Evolutionary conservation across 1,284 basidiomycete species (phyloP).

Genomic region (Ceratobasidium theobromae): DNA sequence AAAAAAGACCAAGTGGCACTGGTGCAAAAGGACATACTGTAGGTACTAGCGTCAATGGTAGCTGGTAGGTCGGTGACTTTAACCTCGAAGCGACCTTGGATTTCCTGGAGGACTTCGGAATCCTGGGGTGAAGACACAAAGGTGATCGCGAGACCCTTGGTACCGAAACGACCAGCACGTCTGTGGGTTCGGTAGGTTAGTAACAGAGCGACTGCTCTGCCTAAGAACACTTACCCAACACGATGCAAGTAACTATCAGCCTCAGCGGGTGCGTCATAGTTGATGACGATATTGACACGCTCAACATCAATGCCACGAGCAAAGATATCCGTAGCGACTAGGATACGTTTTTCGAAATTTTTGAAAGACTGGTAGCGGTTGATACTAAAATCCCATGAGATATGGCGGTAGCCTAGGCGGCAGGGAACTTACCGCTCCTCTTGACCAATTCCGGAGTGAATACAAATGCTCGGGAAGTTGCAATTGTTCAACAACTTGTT

Average conservation of each 20-base stretch:
- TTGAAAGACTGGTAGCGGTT: constrained; percentile 99
- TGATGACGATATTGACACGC: constrained; percentile 95
- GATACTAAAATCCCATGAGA: constrained; percentile 59
- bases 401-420: too few species aligned
- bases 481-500: constrained; percentile 96
- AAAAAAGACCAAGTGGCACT: neutral
- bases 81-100: constrained; percentile 91
- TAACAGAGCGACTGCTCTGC: neutral
- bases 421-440: constrained; percentile 80
- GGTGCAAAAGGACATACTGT: constrained; percentile 59
- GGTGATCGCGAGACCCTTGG: constrained; percentile 98
- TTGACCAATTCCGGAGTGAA: constrained; percentile 92
- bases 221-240: constrained; percentile 68
- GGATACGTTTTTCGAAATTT: constrained; percentile 98
- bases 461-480: constrained; percentile 98
- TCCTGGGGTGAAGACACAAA: constrained; percentile 93
- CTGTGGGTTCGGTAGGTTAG: constrained; percentile 45
- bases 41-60: constrained; percentile 84
- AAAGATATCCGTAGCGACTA: constrained; percentile 97
- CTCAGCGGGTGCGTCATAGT: constrained; percentile 94
- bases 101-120: constrained; percentile 88
- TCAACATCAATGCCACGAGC: constrained; percentile 97
- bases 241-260: constrained; percentile 98
- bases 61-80: constrained; percentile 92
- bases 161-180: constrained; percentile 98